A percentile compares a stretch with the other conserved stretches of the same genome.
Conservation (phyloP, 2,329 filamentous ascomycete genomes). For the Tolypocladium tundrense region DNA sequence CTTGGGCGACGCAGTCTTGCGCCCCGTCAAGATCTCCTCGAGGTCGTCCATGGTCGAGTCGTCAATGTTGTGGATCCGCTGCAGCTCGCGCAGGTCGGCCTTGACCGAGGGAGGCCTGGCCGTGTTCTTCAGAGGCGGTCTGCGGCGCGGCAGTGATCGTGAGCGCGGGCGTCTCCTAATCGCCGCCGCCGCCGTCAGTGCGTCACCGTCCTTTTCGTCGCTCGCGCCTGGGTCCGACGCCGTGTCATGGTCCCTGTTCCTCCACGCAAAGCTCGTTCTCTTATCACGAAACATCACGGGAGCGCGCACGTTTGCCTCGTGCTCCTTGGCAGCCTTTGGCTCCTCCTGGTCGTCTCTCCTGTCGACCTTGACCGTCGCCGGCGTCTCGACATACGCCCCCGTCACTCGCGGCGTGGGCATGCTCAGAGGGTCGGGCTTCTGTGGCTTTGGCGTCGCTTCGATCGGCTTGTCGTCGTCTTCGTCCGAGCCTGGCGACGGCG, state of each 20-base stretch:
- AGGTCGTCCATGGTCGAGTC: slow-evolving; percentile 51
- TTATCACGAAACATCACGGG: slow-evolving; percentile 13
- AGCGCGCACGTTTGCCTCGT: slow-evolving; percentile 6
- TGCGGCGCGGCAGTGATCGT: slow-evolving; percentile 31
- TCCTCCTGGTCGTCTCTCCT: slow-evolving; percentile 13
- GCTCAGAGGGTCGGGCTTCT: slow-evolving; percentile 32
- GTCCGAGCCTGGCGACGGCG: slow-evolving; percentile 31
- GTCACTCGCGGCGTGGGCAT: slow-evolving; percentile 44
- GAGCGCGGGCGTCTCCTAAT: slow-evolving; percentile 16
- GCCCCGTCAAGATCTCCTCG: slow-evolving; percentile 36
- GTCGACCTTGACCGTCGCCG: slow-evolving; percentile 33
- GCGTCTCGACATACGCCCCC: slow-evolving; percentile 48
- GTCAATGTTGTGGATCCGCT: slow-evolving; percentile 42
- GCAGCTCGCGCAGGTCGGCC: slow-evolving; percentile 44
- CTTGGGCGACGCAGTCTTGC: slow-evolving; percentile 16
- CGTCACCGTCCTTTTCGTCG: slow-evolving; percentile 12
- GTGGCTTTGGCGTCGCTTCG: slow-evolving; percentile 38
- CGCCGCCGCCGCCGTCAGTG: slow-evolving; percentile 10
- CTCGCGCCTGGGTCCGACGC: slow-evolving; percentile 20
- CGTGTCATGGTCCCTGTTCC: slow-evolving; percentile 17
- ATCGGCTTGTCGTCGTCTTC: slow-evolving; percentile 20
- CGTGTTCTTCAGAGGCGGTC: slow-evolving; percentile 41
- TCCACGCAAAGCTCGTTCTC: slow-evolving; percentile 13
- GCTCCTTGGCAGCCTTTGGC: slow-evolving; percentile 3
- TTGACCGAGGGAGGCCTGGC: slow-evolving; percentile 42